Conservation (phyloP, 2,329 filamentous ascomycete genomes). For the Apiospora malaysiana region DNA sequence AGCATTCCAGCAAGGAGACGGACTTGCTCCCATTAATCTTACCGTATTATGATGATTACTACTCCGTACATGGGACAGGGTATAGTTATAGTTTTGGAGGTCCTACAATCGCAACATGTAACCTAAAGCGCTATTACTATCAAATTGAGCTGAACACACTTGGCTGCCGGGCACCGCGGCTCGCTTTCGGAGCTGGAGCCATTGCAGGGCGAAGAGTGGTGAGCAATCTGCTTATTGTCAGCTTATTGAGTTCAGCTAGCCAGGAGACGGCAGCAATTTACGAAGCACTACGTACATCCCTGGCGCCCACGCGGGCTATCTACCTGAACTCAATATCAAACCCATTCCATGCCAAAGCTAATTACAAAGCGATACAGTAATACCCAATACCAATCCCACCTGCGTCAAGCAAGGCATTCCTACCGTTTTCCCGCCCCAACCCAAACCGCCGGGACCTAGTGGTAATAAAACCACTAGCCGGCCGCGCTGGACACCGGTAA, state of each 20-base stretch:
- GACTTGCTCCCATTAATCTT: no score
- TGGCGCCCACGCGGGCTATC: not conserved
- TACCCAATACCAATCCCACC: not conserved
- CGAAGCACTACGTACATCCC: not conserved
- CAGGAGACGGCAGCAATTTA: not conserved
- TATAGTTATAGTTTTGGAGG: no score
- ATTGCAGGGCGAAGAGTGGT: not conserved
- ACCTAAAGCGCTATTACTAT: not conserved
- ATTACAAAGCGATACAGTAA: no score
- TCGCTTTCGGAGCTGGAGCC: not conserved
- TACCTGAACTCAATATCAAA: not conserved
- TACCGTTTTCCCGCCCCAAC: not conserved
- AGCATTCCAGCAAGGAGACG: no score
- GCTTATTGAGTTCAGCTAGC: slow-evolving; percentile 6
- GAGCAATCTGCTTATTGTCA: not conserved
- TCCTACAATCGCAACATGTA: not conserved
- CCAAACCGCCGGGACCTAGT: no score
- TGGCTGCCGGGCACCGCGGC: not conserved
- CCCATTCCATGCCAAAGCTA: not conserved
- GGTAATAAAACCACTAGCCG: not conserved
- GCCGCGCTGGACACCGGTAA: not conserved
- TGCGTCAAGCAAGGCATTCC: not conserved
- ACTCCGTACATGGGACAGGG: no score
- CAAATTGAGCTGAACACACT: no score
- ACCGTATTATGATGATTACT: no score